Evolutionary conservation across 2,329 filamentous ascomycete species (phyloP), one percentile per base, ranked within the genome.

Genomic region (Exophiala alcalophila): DNA sequence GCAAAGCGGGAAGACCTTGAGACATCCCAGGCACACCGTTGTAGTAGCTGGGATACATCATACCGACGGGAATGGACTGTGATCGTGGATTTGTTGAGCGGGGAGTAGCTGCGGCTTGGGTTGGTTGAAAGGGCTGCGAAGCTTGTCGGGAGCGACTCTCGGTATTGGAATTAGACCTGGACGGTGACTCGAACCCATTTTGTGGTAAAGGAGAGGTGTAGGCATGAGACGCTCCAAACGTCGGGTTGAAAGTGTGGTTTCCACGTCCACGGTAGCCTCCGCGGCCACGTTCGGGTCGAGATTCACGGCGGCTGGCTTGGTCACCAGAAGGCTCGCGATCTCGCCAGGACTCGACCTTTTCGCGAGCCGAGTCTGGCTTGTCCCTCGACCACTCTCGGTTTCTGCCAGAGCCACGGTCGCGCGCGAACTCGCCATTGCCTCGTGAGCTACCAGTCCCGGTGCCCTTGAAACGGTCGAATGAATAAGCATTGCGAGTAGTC

Each of bases 41-140:
- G 39, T 49, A 57, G 33, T 49, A 55, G 14, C 41, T 39, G 7
- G 43, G 44, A 20, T 44, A 45, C 34, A 55, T 44, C 48, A 53
- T 55, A 15, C 42, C 31, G 4, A 55, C 72, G 2, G 79, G 76
- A 54, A 83, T 73, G 2, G 80, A 83, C 50, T 82, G 79, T 18
- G 81, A 80, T 40, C 80, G 72, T 47, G 75, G 63, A 33, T 69
- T 69, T 53, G 72, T 69, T 36, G 78, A 70, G 52, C 35, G 28
- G 3, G 42, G 24, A 8, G 23, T 42, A 24, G 16, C 40, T n/a
- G 50, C 30, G 4, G 44, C 12, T 25, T 50, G 47, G 16, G 27
- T 40, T 12, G 45, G 45, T 10, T 45, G 38, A 35, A 48, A 58
- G 1, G 52, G 54, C 65, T 66, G 48, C 65, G 55, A 56, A 7